Base-by-base conservation (phyloP, 2,329 filamentous ascomycete genomes). In the Penicillium sp. region DNA sequence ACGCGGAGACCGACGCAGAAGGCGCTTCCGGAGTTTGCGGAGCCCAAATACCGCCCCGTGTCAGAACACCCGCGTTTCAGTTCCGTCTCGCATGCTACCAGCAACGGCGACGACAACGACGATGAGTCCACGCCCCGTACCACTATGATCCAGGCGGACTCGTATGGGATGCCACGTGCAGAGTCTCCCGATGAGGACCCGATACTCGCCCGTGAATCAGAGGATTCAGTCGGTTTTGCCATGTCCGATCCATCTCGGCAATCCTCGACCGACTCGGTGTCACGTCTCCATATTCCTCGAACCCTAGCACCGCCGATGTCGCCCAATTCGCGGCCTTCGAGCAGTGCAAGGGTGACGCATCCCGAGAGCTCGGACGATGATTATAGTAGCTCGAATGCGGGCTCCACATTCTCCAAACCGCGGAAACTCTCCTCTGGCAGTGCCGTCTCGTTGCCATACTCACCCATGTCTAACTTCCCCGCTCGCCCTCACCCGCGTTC, bases 11-110 rank as follows among this genome's bases (percentile, higher is more conserved):
- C 56, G 71, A 79, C 70, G 55, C 53, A 69, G 36, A 69, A 69
- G 40, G 53, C 51, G 11, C 67, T 61, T 30, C 67, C 70, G 6
- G 72, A 74, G 42, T 56, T 76, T 27, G 74, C 74, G 53, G 72
- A 77, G 36, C 76, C 76, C 8, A 68, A 67, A 30, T 72, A 76
- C 49, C 81, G 89, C 49, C 89, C 88, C 2, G 76, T 82, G 55
- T 92, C 89, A 3, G 85, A 90, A 77, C 86, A 92, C 62, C 88
- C 88, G 22, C 81, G 85, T 25, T 82, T 92, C 76, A 90, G 88
- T 67, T 81, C 80, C 22, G 62, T 81, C 27, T 81, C 83, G 10
- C 61, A 65, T 44, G 62, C 64, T 16, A 58, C 64, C 41, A 63
- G 62, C 53, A 67, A 69, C 44, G 56, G 63, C 75, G 24, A 65